Percentiles rank a stretch among this genome's conserved stretches.
Conservation (phyloP, 2,329 filamentous ascomycete species). For the Chaetothyriales sp. region DNA sequence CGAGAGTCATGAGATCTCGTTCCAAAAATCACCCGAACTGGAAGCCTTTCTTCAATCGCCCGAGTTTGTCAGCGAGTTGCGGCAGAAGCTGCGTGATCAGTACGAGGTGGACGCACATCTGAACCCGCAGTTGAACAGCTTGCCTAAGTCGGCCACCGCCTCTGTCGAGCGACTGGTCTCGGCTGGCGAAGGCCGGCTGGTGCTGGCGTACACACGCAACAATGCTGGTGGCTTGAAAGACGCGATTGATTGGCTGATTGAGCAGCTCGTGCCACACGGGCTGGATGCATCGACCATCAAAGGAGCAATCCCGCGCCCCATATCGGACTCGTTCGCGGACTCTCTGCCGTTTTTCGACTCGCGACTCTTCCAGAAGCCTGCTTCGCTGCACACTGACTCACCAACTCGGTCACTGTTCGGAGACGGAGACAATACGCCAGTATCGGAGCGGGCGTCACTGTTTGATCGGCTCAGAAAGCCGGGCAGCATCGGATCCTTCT, state of each 20-base stretch:
- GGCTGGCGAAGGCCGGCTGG: slow-evolving; percentile 39
- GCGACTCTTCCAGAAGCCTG: slow-evolving; percentile 85
- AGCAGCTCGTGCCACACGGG: slow-evolving; percentile 71
- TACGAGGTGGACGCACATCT: slow-evolving; percentile 81
- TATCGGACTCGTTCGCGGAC: slow-evolving; percentile 97
- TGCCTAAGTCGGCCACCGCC: slow-evolving; percentile 19
- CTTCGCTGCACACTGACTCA: slow-evolving; percentile 69
- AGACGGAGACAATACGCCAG: slow-evolving; percentile 41
- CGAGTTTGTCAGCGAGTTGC: slow-evolving; percentile 65
- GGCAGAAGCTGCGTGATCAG: slow-evolving; percentile 72
- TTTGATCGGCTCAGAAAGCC: slow-evolving; percentile 91
- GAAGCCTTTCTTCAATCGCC: slow-evolving; percentile 68
- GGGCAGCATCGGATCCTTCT: slow-evolving; percentile 83
- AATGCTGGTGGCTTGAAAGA: slow-evolving; percentile 91
- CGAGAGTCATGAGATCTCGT: slow-evolving; percentile 80
- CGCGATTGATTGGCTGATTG: slow-evolving; percentile 85
- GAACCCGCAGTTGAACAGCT: slow-evolving; percentile 28
- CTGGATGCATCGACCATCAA: slow-evolving; percentile 79
- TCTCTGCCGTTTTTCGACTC: slow-evolving; percentile 94
- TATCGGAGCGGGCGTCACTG: slow-evolving; percentile 63
- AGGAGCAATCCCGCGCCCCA: slow-evolving; percentile 90
- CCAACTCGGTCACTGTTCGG: slow-evolving; percentile 74
- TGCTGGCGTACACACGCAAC: slow-evolving; percentile 84
- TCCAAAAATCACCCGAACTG: slow-evolving; percentile 60
- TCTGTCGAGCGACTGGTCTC: slow-evolving; percentile 29